A percentile compares a stretch with the other conserved stretches of the same genome.
These are phyloP conservation scores for Alternaria triticimaculans DNA, from an alignment of 2,329 filamentous ascomycete genomes.

Conservation along the genomic window DNA sequence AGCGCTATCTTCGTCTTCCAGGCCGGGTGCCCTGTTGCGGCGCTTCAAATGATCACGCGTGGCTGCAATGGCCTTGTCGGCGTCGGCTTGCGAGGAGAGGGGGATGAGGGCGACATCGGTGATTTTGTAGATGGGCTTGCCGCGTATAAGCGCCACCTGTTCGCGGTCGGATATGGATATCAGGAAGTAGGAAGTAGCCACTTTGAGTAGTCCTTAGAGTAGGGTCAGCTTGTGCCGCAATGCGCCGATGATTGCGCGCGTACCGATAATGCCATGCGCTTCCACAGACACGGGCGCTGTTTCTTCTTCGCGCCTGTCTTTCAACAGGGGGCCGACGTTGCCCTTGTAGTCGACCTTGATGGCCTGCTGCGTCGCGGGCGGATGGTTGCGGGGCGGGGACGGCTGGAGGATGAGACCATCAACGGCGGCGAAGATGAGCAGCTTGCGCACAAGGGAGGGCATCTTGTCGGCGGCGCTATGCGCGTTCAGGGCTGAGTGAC, in stretches of 20 bases:
- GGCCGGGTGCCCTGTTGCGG: constrained; percentile 37
- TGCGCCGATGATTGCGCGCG: neutral
- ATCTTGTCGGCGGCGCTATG: constrained; percentile 54
- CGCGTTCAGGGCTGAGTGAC: constrained; percentile 5
- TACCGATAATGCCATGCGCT: constrained; percentile 64
- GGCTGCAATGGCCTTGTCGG: constrained; percentile 71
- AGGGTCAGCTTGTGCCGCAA: constrained; percentile 1
- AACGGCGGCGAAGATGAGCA: constrained; percentile 78
- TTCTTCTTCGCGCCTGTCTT: constrained; percentile 48
- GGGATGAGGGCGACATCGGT: constrained; percentile 92
- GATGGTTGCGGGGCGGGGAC: constrained; percentile 63
- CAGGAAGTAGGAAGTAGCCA: constrained; percentile 82
- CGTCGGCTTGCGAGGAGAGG: constrained; percentile 76
- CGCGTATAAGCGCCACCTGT: constrained; percentile 86
- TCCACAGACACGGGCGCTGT: constrained; percentile 53
- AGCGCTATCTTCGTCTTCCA: constrained; percentile 38
- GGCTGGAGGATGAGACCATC: constrained; percentile 86
- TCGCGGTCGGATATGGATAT: constrained; percentile 85
- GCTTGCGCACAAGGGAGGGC: constrained; percentile 79
- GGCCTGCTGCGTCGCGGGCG: constrained; percentile 60
- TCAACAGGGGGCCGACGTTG: constrained; percentile 58
- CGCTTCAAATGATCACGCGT: constrained; percentile 59
- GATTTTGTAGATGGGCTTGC: constrained; percentile 82
- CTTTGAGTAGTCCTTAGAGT: constrained; percentile 78
- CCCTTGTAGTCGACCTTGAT: constrained; percentile 75